Base-by-base conservation (phyloP, 306 rosid species). In the Fragaria nilgerrensis region DNA sequence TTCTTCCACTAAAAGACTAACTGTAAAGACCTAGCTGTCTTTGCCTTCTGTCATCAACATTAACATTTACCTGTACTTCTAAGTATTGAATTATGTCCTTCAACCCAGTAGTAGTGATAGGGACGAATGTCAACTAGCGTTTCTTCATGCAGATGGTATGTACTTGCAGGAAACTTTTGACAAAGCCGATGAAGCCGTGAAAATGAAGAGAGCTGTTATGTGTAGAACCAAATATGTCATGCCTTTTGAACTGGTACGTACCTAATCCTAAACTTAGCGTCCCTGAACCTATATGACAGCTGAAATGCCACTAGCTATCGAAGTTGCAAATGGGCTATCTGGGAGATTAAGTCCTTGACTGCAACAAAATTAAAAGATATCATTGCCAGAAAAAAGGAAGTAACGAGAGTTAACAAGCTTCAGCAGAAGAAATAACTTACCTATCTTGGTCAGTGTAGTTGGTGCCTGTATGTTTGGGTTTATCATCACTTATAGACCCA, bases 321-420 rank as follows among this genome's bases (percentile, higher is more conserved):
- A 74, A 67, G 87, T 41, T 61, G 89, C 72, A 81, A 92, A 92
- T 3, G 94, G 94, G 89, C 93, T 90, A 12, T 94, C 97, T 1
- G 98, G 96, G 27, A 91, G 94, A 77, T 91, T 74, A 49, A 88
- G 68, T 78, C 84, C 92, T 82, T 84, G 82, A 49, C 81, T 84
- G 86, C 89, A 80, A 79, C 17, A 53, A 23, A 16, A 48, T 10
- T 9, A 25, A 65, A 59, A 64, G 11, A 64, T 5, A 74, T 23
- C 23, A 39, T 39, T 14, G 4, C 25, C 22, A 70, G 73, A 55
- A n/a, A 73, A 29, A 4, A 22, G 19, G 23, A 41, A 59, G 29
- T 4, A 1, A 59, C 4, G 3, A 3, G 15, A 70, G 11, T 55
- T 55, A 7, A 36, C 12, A 7, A 45, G 6, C 17, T 53, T 20